Conservation (phyloP, 176 grass and related monocot genomes). For the Stipa capillata region DNA sequence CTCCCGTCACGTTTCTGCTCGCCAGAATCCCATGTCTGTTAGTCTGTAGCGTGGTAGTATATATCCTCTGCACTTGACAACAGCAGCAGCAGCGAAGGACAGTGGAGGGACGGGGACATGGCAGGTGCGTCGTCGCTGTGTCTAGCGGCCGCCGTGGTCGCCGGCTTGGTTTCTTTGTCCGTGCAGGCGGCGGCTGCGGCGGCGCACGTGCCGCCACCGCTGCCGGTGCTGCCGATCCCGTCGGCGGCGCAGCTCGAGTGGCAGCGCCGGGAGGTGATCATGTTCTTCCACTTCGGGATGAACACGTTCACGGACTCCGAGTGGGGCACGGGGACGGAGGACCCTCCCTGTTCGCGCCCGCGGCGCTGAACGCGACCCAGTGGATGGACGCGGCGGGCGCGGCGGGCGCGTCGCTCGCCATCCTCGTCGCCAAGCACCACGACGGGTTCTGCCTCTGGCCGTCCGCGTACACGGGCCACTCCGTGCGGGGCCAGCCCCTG, state of each 20-base stretch:
- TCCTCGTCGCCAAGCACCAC: constrained; percentile 95
- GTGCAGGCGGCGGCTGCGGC: neutral
- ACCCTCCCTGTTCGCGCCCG: constrained; percentile 42
- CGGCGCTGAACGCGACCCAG: constrained; percentile 48
- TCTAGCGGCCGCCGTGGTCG: neutral
- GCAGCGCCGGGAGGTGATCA: constrained; percentile 86
- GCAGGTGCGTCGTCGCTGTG: neutral
- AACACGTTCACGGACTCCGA: constrained; percentile 96
- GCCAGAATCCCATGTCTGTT: neutral
- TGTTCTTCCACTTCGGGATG: constrained; percentile 99
- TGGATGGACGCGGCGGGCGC: constrained; percentile 64
- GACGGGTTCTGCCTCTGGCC: constrained; percentile 98
- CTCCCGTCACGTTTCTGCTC: neutral
- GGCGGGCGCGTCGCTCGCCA: constrained; percentile 53
- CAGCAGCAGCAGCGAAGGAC: neutral
- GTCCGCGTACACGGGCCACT: constrained; percentile 64
- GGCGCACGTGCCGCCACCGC: constrained; percentile 36
- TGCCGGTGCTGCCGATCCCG: constrained; percentile 62
- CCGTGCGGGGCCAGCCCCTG: constrained; percentile 61
- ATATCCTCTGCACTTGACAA: neutral
- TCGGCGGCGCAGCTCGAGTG: constrained; percentile 68
- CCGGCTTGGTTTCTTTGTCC: neutral
- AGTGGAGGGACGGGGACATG: neutral
- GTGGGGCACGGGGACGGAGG: constrained; percentile 66
- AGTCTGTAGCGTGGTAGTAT: neutral